These are phyloP conservation scores for Achlya hypogyna DNA, from an alignment of 352 stramenopile genomes.

Conservation along the genomic window DNA sequence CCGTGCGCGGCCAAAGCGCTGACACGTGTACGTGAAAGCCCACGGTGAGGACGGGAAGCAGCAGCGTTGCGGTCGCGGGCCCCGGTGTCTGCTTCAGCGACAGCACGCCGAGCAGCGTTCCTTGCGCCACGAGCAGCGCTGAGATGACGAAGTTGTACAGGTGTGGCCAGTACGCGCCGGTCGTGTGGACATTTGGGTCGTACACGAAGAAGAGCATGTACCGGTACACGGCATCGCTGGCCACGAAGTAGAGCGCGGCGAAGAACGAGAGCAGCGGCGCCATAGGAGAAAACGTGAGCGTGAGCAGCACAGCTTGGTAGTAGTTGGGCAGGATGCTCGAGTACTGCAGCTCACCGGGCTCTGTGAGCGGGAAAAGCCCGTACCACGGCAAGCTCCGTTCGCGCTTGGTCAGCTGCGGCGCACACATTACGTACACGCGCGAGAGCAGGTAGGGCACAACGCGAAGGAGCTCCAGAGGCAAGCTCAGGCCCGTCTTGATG, in stretches of 20 bases:
- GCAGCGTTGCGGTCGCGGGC: slow-evolving; percentile 43
- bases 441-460: slow-evolving; percentile 43
- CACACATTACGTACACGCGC: slow-evolving; percentile 39
- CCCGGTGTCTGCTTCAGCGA: slow-evolving; percentile 66
- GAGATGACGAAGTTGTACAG: slow-evolving; percentile 70
- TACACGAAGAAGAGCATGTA: slow-evolving; percentile 68
- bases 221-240: slow-evolving; percentile 58
- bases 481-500: slow-evolving; percentile 46
- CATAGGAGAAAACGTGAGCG: slow-evolving; percentile 69
- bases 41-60: slow-evolving; percentile 58
- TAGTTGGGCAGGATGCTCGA: slow-evolving; percentile 46
- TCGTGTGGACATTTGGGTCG: slow-evolving; percentile 37
- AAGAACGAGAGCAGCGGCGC: slow-evolving; percentile 73
- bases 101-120: slow-evolving; percentile 67
- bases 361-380: slow-evolving; percentile 37
- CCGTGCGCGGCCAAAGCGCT: slow-evolving; percentile 54
- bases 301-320: slow-evolving; percentile 64
- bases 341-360: slow-evolving; percentile 50
- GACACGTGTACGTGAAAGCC: slow-evolving; percentile 68
- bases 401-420: slow-evolving; percentile 48
- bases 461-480: slow-evolving; percentile 54
- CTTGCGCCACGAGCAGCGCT: slow-evolving; percentile 57
- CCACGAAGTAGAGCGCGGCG: slow-evolving; percentile 55
- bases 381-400: slow-evolving; percentile 49
- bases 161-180: slow-evolving; percentile 65